Percentiles rank a stretch among this genome's conserved stretches.
Evolutionary conservation across 179 eudicot genomes (phyloP).

Genomic region (Sideroxylon spinosum): DNA sequence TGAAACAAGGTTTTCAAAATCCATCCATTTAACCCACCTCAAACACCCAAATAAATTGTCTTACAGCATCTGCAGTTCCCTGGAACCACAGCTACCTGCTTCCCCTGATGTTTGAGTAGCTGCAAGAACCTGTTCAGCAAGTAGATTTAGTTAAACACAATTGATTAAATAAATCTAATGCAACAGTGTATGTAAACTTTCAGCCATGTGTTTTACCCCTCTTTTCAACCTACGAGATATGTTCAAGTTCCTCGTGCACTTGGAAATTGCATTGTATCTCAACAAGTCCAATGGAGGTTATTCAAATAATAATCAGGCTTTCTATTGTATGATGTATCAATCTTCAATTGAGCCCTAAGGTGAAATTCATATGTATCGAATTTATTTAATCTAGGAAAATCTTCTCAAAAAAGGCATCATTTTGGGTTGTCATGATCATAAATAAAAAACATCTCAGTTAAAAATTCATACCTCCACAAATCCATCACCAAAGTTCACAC

Average conservation of each 20-base stretch:
- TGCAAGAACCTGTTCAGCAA: constrained; percentile 62
- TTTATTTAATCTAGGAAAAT: not conserved
- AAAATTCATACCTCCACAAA: constrained; percentile 64
- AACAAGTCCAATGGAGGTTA: no score
- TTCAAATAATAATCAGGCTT: no score
- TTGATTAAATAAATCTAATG: not conserved
- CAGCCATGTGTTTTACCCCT: not conserved
- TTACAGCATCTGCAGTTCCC: constrained; percentile 95
- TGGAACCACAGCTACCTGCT: constrained; percentile 89
- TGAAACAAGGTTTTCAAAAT: not conserved
- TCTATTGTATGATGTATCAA: not conserved
- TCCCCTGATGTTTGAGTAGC: constrained; percentile 88
- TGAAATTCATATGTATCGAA: not conserved
- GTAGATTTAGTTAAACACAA: not conserved
- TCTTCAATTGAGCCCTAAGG: not conserved
- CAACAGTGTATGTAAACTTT: no score
- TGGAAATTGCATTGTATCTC: no score
- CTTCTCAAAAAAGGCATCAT: not conserved
- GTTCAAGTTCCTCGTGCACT: no score
- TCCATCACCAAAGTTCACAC: constrained; percentile 78
- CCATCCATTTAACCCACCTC: constrained; percentile 40
- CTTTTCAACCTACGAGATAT: no score
- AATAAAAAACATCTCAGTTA: not conserved
- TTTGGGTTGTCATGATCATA: not conserved
- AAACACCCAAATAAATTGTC: constrained; percentile 78